Evolutionary conservation across 768 basidiomycete species (phyloP).

Genomic region (Antrodiella citrinella): DNA sequence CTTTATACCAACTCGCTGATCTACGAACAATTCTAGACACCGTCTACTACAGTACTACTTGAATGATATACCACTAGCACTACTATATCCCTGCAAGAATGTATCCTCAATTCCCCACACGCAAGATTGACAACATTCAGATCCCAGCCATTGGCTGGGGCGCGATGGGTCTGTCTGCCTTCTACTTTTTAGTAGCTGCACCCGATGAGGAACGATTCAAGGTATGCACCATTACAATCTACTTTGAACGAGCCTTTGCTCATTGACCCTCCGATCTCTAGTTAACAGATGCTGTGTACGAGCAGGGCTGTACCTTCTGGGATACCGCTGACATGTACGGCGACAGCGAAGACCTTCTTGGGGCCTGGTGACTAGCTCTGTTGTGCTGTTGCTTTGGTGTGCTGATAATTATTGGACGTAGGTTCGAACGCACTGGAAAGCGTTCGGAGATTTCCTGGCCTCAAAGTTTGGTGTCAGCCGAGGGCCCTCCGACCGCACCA

Average conservation of each 20-base stretch:
- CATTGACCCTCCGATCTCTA: slow-evolving; percentile 8
- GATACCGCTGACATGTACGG: slow-evolving; percentile 39
- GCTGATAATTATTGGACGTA: slow-evolving; percentile 10
- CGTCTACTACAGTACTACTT: too few relatives aligned
- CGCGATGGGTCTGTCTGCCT: slow-evolving; percentile 45
- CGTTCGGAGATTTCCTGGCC: slow-evolving; percentile 39
- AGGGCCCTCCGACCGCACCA: slow-evolving; percentile 8
- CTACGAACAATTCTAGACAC: too few relatives aligned
- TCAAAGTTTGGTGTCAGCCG: slow-evolving; percentile 28
- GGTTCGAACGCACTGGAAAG: slow-evolving; percentile 51
- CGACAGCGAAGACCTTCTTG: slow-evolving; percentile 38
- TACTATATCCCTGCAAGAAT: too few relatives aligned
- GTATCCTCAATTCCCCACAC: too few relatives aligned
- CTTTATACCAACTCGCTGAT: too few relatives aligned
- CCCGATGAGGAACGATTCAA: slow-evolving; percentile 53
- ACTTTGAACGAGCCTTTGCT: neutral
- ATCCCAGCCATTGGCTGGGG: slow-evolving; percentile 53
- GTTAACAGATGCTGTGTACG: slow-evolving; percentile 35
- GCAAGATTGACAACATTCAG: slow-evolving; percentile 36
- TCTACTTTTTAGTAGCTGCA: slow-evolving; percentile 35
- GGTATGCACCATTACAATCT: slow-evolving; percentile 23
- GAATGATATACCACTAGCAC: too few relatives aligned
- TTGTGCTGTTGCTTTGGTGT: too few relatives aligned
- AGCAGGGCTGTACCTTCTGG: slow-evolving; percentile 37
- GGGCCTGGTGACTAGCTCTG: slow-evolving; percentile 26